Base-by-base conservation (phyloP, 495 filamentous ascomycete genomes). In the Aspergillus heteromorphus region DNA sequence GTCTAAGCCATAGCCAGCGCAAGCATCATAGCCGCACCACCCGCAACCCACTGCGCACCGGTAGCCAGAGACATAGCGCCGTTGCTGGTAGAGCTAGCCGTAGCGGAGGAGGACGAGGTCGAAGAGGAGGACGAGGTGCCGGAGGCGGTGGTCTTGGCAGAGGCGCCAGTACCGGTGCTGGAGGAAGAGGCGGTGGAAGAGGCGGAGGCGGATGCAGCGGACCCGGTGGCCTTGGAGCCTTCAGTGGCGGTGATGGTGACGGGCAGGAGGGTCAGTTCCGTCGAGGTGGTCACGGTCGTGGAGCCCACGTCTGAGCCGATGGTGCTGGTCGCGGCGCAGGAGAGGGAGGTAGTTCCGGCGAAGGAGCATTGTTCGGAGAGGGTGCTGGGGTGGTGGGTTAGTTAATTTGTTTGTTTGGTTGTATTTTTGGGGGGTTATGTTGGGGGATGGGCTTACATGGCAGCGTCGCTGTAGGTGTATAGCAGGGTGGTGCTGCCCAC, bases 301-400 rank as follows among this genome's bases (percentile, higher is more conserved):
- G 58, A 53, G 20, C 20, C 16, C 3, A 16, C 10, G 13, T 27
- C 20, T 1, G 62, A 61, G 6, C 59, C 59, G 4, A 57, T 58
- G 36, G 65, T 73, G 55, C 63, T 65, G 23, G 52, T 48, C 6
- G 61, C 57, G 20, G 34, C 47, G 64, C 70, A 73, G 29, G 62
- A 66, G 43, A 67, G 55, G 48, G 57, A 67, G 54, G 70, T 71
- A 40, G 65, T 67, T 49, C 65, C 60, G 9, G 56, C 54, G 53
- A 65, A 36, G n/a, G 58, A 54, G 68, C 70, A 73, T 40, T 60
- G 61, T 54, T 69, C 43, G 40, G 55, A 61, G 40, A 61, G 63
- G 27, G 51, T 55, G 53, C 66, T 72, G 50, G 13, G 11, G 8
- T 51, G 19, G 6, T 8, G 34, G 5, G 23, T 49, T 49, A 42